Percentiles rank a stretch among this genome's conserved stretches.
These are phyloP conservation scores for Colletotrichum tropicicola DNA, from an alignment of 2,329 filamentous ascomycete species.

Conservation along the genomic window DNA sequence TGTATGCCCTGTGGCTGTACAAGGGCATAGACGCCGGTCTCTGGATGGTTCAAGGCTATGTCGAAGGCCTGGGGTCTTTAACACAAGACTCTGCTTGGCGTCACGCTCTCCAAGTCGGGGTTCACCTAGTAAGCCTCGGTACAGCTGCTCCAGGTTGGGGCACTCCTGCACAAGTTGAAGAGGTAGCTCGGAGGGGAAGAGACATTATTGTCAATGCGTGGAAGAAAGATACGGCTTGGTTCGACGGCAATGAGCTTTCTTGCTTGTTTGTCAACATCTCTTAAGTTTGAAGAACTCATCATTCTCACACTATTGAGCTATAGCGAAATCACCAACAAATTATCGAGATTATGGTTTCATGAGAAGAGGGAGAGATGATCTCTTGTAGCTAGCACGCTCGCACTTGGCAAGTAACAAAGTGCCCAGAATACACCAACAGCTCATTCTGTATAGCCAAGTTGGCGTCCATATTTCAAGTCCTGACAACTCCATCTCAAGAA, in stretches of 20 bases:
- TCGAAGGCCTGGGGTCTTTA: conserved; percentile 56
- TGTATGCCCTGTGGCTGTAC: conserved; percentile 65
- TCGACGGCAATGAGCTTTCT: conserved; percentile 35
- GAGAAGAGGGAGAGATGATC: too few relatives aligned
- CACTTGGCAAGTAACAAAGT: too few relatives aligned
- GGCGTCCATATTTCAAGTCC: not conserved
- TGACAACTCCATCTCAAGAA: not conserved
- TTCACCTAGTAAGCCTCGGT: conserved; percentile 62
- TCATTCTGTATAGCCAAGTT: not conserved
- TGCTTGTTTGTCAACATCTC: not conserved
- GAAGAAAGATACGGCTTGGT: conserved; percentile 57
- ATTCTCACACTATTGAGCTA: not conserved
- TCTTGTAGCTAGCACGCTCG: too few relatives aligned
- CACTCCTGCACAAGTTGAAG: conserved; percentile 52
- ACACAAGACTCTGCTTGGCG: conserved; percentile 60
- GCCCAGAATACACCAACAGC: not conserved
- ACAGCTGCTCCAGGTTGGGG: conserved; percentile 60
- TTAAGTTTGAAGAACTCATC: not conserved
- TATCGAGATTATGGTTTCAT: too few relatives aligned
- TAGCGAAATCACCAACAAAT: too few relatives aligned
- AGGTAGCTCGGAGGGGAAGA: conserved; percentile 56
- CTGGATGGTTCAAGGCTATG: conserved; percentile 61
- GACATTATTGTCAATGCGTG: conserved; percentile 62
- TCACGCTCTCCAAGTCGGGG: conserved; percentile 61
- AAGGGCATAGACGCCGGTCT: conserved; percentile 58